Evolutionary conservation across 495 filamentous ascomycete species (phyloP), one percentile per base, ranked within the genome.

Genomic region (Elaphomyces granulatus): DNA sequence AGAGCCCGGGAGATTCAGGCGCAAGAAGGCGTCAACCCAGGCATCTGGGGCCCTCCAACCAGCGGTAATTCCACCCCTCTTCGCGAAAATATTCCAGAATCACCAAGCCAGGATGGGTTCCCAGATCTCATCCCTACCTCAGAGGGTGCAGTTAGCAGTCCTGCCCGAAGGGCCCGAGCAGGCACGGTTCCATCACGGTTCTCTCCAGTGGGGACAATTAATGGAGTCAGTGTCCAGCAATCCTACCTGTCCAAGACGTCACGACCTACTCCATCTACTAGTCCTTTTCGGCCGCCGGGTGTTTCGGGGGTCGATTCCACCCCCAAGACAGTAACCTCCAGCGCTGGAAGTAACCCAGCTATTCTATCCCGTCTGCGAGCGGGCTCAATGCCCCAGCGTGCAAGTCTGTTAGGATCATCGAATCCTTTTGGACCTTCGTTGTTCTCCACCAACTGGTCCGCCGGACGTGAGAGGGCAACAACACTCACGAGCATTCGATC

Each of bases 181-280:
- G 90, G 90, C 45, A 98, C 90, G n/a, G 80, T 98, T 15, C 90
- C 90, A 20, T 98, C 90, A 26, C 77, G 87, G 42, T 94, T 98
- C 56, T 77, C 80, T 36, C 82, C 86, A 15, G 80, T 75, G 37
- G 78, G 70, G 38, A 61, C 60, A 7, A 63, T 73, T 19, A 76
- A 67, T 32, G 72, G 75, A 38, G 54, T 77, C 32, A 72, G 74
- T 35, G 59, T 70, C 45, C 66, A 79, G 34, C 73, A 81, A 41
- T 63, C 77, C 0, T 65, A 85, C 17, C 70, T 84, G 38, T 71
- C 87, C 20, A 87, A 88, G 51, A 83, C 83, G 14, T 85, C 83
- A 16, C 79, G 87, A 44, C 83, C 85, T 19, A 90, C 86, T 10
- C 87, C 90, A 2, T 88, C 90, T 3, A 83, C 81, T 21, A 96